Evolutionary conservation across 2,329 filamentous ascomycete species (phyloP).

Genomic region (Neopestalotiopsis sp.): DNA sequence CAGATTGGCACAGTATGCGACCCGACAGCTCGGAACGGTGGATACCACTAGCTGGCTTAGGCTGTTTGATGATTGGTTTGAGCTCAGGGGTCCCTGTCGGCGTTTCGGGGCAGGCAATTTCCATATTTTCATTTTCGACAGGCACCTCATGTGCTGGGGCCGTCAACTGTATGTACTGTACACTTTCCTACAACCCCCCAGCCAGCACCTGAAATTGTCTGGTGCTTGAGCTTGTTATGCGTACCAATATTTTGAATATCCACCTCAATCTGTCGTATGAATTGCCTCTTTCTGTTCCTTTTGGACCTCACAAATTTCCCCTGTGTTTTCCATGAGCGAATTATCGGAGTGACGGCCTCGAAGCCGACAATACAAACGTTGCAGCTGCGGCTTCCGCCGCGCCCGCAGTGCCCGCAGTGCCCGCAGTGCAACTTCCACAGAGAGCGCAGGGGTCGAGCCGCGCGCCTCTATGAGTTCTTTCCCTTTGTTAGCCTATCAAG

Average conservation of each 20-base stretch:
- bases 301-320: too few relatives aligned
- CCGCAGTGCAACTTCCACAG: not conserved
- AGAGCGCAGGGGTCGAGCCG: not conserved
- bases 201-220: too few relatives aligned
- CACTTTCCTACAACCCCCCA: not conserved
- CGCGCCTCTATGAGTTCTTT: not conserved
- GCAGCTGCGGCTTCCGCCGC: not conserved
- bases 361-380: not conserved
- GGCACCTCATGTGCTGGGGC: not conserved
- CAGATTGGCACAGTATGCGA: not conserved
- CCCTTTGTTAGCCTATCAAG: not conserved
- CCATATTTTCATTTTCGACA: not conserved
- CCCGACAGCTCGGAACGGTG: slow-evolving; percentile 10
- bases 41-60: not conserved
- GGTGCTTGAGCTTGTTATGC: too few relatives aligned
- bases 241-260: too few relatives aligned
- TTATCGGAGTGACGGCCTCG: not conserved
- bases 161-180: not conserved
- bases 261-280: too few relatives aligned
- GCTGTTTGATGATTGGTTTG: slow-evolving; percentile 1
- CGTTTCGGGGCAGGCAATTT: slow-evolving; percentile 8
- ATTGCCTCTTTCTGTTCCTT: not conserved
- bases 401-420: not conserved
- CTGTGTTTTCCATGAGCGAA: not conserved
- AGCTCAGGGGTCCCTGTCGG: not conserved